Conservation (phyloP, 148 eudicot species). For the Linanthus parryae region DNA sequence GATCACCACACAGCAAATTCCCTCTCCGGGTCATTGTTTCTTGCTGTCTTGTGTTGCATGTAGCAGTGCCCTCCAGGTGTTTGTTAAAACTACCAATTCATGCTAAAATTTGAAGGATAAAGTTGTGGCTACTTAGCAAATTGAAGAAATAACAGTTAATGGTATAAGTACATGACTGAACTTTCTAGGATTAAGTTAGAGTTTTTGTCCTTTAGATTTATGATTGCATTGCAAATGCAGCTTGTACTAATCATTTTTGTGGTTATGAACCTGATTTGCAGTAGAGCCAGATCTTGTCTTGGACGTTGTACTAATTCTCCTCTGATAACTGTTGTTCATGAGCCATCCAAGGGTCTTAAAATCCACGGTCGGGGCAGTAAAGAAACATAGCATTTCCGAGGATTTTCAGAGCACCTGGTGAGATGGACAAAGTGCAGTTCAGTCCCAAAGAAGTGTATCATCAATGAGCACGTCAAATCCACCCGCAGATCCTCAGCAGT, state of each 20-base stretch:
- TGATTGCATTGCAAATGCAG: too few relatives aligned
- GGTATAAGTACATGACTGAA: too few relatives aligned
- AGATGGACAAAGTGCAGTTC: slow-evolving; percentile 78
- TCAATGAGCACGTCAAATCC: slow-evolving; percentile 72
- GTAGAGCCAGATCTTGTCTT: slow-evolving; percentile 99
- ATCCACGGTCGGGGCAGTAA: slow-evolving; percentile 57
- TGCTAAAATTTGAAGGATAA: too few relatives aligned
- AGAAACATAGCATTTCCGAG: slow-evolving; percentile 37
- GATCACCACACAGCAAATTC: too few relatives aligned
- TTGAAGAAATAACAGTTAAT: too few relatives aligned
- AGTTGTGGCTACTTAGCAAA: too few relatives aligned
- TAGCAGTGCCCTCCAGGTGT: too few relatives aligned
- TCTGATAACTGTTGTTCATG: slow-evolving; percentile 55
- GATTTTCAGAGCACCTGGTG: slow-evolving; percentile 75
- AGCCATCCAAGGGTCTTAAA: slow-evolving; percentile 69
- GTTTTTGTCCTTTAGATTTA: too few relatives aligned
- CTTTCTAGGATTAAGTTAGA: too few relatives aligned
- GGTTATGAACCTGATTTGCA: slow-evolving; percentile 50
- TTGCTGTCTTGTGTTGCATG: too few relatives aligned
- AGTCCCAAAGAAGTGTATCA: slow-evolving; percentile 77
- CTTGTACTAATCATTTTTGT: slow-evolving; percentile 12
- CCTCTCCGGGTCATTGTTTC: too few relatives aligned
- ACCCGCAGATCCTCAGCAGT: slow-evolving; percentile 40
- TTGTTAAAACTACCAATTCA: too few relatives aligned
- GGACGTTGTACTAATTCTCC: slow-evolving; percentile 86